Conservation (phyloP, 2,329 filamentous ascomycete species). For the Nemania sp. region DNA sequence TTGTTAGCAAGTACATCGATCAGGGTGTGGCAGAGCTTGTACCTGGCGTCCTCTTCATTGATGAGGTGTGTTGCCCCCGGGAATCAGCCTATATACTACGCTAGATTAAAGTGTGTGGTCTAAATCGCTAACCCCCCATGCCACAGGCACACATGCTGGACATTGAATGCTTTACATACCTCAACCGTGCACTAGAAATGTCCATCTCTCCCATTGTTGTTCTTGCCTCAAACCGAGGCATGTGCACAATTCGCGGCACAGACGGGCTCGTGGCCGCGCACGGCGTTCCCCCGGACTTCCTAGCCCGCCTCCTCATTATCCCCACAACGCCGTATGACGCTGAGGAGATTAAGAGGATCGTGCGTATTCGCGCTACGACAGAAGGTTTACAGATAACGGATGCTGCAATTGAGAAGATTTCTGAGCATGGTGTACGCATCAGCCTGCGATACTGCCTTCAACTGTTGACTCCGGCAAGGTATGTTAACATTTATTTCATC, state of each 20-base stretch:
- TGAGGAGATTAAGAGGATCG: slow-evolving; percentile 92
- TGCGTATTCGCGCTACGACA: slow-evolving; percentile 83
- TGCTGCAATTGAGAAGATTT: slow-evolving; percentile 86
- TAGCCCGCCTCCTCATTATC: slow-evolving; percentile 93
- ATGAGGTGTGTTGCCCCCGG: slow-evolving; percentile 75
- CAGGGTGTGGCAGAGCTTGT: slow-evolving; percentile 97
- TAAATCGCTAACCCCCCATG: slow-evolving; percentile 35
- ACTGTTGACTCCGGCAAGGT: slow-evolving; percentile 85
- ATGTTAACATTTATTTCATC: slow-evolving; percentile 48
- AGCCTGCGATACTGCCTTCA: slow-evolving; percentile 94
- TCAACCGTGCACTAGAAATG: slow-evolving; percentile 97
- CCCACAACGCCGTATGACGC: slow-evolving; percentile 90
- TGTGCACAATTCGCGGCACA: slow-evolving; percentile 91
- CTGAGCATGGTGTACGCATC: slow-evolving; percentile 87
- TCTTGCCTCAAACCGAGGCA: slow-evolving; percentile 94
- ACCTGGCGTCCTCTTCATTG: slow-evolving; percentile 98
- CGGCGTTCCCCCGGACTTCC: slow-evolving; percentile 92
- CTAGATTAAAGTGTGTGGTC: neutral
- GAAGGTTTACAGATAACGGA: slow-evolving; percentile 85
- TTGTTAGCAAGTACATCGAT: slow-evolving; percentile 98
- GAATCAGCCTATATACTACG: slow-evolving; percentile 18
- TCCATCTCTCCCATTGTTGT: slow-evolving; percentile 96
- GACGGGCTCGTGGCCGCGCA: slow-evolving; percentile 86
- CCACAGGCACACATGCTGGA: slow-evolving; percentile 97
- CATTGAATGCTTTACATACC: slow-evolving; percentile 98